Evolutionary conservation across 805 yeast species (phyloP), one percentile per base, ranked within the genome.

Genomic region (Metschnikowia vanudenii): DNA sequence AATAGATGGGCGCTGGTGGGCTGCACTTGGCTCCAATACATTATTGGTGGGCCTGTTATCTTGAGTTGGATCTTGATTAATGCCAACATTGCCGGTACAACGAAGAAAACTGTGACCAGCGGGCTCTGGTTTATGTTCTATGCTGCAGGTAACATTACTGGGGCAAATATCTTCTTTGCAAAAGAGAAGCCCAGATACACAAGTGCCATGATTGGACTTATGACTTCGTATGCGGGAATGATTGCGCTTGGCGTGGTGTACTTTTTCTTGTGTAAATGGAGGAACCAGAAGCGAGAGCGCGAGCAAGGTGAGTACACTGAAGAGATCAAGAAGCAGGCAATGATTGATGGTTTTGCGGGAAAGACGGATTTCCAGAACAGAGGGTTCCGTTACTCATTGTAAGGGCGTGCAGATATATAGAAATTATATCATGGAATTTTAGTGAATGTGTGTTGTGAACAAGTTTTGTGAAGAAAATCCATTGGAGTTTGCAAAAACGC

Each of bases 71-170:
- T 49, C 9, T 31, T 43, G 11, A 43, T 43, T 26, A 43, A 46
- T 37, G 53, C 53, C 6, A 81, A 85, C 60, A 76, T 82, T 30
- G 82, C 90, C 1, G 94, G 94, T 11, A 78, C 80, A 51, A 84
- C 91, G n/a, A 87, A 87, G 63, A 81, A 84, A 55, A 72, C 81
- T 53, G 74, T 80, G 22, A 78, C 80, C 43, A 83, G 84, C 5
- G 61, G 82, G 30, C 75, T 75, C 39, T 72, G 85, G 62, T 73
- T 44, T 32, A 47, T 85, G 48, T 84, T 81, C 4, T 86, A 83
- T 60, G 80, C 87, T 34, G 76, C 80, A 37, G 87, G 88, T 13
- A 81, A 82, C 54, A 64, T 85, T 49, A 68, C 81, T 40, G 88
- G 86, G 0, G 87, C 89, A 2, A 85, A 84, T 63, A 74, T 85